A percentile compares a stretch with the other conserved stretches of the same genome.
These are phyloP conservation scores for Hordeum marinum DNA, from an alignment of 176 grass and related monocot species.

Conservation along the genomic window DNA sequence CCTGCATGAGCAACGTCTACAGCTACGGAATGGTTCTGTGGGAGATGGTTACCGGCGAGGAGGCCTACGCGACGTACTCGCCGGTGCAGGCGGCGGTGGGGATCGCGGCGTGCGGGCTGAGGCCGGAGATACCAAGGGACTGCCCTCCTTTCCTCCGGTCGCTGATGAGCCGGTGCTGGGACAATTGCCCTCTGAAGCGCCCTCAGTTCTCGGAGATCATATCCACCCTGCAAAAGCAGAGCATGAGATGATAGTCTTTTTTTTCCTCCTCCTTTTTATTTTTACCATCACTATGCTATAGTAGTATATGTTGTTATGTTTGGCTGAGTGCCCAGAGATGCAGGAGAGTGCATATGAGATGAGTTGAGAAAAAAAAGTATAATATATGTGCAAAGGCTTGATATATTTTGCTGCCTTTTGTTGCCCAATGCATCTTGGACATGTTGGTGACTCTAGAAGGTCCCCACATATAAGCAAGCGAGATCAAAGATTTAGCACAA, in stretches of 20 bases:
- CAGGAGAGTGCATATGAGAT: conserved; percentile 37
- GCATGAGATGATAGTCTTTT: conserved; percentile 60
- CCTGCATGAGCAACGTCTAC: conserved; percentile 96
- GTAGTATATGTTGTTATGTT: conserved; percentile 29
- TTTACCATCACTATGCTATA: conserved; percentile 22
- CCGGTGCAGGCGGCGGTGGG: conserved; percentile 96
- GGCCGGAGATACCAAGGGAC: conserved; percentile 89
- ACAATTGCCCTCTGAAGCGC: conserved; percentile 70
- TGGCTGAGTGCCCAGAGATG: conserved; percentile 43
- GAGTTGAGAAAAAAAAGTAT: conserved; percentile 30
- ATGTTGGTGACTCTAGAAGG: no score
- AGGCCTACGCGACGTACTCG: conserved; percentile 91
- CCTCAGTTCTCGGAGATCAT: conserved; percentile 89
- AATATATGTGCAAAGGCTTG: conserved; percentile 58
- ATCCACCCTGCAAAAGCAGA: conserved; percentile 74
- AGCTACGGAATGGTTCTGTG: conserved; percentile 94
- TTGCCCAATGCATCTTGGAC: conserved; percentile 7
- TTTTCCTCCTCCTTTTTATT: neutral
- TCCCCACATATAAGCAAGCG: neutral
- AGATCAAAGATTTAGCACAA: neutral
- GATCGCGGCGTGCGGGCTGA: conserved; percentile 78
- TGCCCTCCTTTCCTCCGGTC: conserved; percentile 71
- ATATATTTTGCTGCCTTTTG: conserved; percentile 27
- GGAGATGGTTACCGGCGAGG: conserved; percentile 90
- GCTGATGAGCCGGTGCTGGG: conserved; percentile 91